Evolutionary conservation across 495 filamentous ascomycete genomes (phyloP).

Genomic region (Viridothelium virens): DNA sequence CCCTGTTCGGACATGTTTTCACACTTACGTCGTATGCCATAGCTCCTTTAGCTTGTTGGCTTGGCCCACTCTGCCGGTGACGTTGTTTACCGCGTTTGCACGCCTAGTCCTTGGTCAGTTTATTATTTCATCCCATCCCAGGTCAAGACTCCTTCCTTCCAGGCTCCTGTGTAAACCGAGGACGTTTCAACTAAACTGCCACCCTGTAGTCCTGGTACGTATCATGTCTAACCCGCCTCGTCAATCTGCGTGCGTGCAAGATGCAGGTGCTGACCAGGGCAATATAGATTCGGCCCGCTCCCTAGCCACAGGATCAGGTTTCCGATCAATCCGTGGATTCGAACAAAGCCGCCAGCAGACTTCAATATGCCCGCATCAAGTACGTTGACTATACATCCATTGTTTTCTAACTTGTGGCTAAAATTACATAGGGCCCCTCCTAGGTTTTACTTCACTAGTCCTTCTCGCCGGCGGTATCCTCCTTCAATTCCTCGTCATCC

Average conservation of each 20-base stretch:
- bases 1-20: too few relatives aligned
- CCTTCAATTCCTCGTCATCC: constrained; percentile 71
- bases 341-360: constrained; percentile 3
- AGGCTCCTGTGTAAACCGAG: not conserved
- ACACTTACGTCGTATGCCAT: too few relatives aligned
- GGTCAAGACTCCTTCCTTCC: not conserved
- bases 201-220: not conserved
- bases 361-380: constrained; percentile 6
- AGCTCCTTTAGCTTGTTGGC: not conserved
- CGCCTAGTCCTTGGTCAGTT: not conserved
- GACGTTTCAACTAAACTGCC: not conserved
- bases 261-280: not conserved
- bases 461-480: constrained; percentile 67
- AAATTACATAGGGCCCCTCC: constrained; percentile 25
- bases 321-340: not conserved
- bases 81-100: not conserved
- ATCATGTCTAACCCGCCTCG: constrained; percentile 1
- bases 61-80: not conserved
- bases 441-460: constrained; percentile 59
- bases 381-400: not conserved
- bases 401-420: not conserved
- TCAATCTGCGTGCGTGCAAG: not conserved
- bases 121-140: not conserved
- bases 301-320: not conserved
- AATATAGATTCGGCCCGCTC: not conserved